Evolutionary conservation across 1,139 yeast genomes (phyloP).

Genomic region (Lipomyces yarrowii): DNA sequence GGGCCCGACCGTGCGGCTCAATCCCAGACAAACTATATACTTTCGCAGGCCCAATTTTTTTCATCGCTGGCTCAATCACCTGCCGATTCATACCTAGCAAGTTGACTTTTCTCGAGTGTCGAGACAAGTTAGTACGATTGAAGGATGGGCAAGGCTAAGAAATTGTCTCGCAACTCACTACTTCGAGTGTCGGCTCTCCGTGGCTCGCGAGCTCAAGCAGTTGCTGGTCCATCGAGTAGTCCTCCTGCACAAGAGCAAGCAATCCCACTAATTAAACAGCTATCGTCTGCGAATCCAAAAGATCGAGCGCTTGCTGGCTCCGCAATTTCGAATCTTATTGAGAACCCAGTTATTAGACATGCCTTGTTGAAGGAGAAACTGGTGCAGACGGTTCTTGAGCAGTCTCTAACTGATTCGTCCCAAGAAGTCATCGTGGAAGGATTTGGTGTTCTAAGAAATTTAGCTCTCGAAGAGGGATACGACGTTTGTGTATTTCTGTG

Average conservation of each 20-base stretch:
- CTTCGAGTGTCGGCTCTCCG: constrained; percentile 10
- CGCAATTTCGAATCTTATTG: constrained; percentile 70
- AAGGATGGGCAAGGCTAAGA: constrained; percentile 15
- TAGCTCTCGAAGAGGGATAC: constrained; percentile 87
- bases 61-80: neutral
- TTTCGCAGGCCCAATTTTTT: neutral
- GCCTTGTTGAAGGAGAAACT: constrained; percentile 70
- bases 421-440: constrained; percentile 79
- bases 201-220: neutral
- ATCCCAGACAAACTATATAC: neutral
- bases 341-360: constrained; percentile 65
- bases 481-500: constrained; percentile 74
- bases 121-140: neutral
- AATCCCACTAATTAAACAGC: constrained; percentile 65
- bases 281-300: constrained; percentile 63
- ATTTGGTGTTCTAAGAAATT: constrained; percentile 75
- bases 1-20: neutral
- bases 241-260: constrained; percentile 57
- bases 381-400: constrained; percentile 63
- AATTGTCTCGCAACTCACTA: constrained; percentile 10
- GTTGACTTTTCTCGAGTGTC: neutral
- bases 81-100: neutral
- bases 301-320: constrained; percentile 80
- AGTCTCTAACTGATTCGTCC: constrained; percentile 65
- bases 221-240: neutral